Evolutionary conservation across 2,329 filamentous ascomycete species (phyloP).

Genomic region (Fusarium sp.): DNA sequence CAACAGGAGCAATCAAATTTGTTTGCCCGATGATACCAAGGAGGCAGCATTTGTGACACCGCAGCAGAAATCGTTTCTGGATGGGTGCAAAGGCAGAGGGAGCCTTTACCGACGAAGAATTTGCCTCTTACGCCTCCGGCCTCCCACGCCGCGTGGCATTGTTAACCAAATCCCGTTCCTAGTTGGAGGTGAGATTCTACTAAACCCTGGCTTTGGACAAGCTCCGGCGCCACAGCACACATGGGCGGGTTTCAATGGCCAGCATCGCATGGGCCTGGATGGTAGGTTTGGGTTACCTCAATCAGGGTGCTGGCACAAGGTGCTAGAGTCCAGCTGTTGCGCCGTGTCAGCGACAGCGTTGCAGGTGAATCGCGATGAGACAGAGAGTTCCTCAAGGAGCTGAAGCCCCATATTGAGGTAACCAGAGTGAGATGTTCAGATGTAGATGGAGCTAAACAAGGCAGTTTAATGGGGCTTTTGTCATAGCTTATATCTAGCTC

Average conservation of each 20-base stretch:
- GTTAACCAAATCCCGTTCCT: neutral
- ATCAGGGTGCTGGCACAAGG: slow-evolving; percentile 12
- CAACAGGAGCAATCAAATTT: neutral
- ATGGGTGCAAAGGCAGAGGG: slow-evolving; percentile 15
- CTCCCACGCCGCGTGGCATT: slow-evolving; percentile 25
- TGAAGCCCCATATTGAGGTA: slow-evolving; percentile 26
- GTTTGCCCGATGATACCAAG: slow-evolving; percentile 13
- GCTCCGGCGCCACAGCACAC: slow-evolving; percentile 24
- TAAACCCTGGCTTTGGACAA: slow-evolving; percentile 5
- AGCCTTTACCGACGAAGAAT: neutral
- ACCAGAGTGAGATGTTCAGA: neutral
- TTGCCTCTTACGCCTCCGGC: neutral
- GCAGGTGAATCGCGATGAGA: neutral
- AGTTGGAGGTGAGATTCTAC: neutral
- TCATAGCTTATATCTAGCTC: slow-evolving; percentile 23
- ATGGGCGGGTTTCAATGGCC: slow-evolving; percentile 28
- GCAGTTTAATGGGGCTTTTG: slow-evolving; percentile 16
- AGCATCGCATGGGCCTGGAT: neutral
- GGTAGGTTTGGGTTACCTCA: slow-evolving; percentile 24
- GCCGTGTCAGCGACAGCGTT: slow-evolving; percentile 5
- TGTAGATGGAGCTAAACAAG: slow-evolving; percentile 19
- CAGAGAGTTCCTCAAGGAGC: slow-evolving; percentile 19
- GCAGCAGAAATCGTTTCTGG: neutral
- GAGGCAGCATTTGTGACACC: slow-evolving; percentile 4
- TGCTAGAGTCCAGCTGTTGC: slow-evolving; percentile 4